phyloP scores from a whole-genome alignment of 495 filamentous ascomycete genomes.

The Neurospora terricola region DNA sequence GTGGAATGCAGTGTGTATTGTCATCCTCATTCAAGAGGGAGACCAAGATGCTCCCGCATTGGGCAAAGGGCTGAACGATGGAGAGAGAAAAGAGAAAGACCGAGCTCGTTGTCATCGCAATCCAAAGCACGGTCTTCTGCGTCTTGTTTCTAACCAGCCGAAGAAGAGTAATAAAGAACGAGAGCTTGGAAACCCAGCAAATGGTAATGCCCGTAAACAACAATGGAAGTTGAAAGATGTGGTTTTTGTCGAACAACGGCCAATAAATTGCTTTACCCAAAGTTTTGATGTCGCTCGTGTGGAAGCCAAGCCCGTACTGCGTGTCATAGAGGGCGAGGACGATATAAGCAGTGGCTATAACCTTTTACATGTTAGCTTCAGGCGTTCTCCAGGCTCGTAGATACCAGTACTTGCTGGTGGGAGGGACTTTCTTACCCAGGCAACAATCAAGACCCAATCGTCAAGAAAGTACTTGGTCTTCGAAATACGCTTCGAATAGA shows the following conservation, averaged over 20 bases:
- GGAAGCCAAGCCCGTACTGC: background rate
- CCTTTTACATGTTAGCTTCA: background rate
- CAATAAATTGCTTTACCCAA: background rate
- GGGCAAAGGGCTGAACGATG: background rate
- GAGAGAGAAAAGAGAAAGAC: background rate
- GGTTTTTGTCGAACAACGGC: background rate
- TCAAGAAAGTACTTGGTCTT: background rate
- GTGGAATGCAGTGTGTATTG: background rate
- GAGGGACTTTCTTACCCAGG: background rate
- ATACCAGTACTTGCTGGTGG: background rate
- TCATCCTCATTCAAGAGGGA: background rate
- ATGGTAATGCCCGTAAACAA: background rate
- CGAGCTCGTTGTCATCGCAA: background rate
- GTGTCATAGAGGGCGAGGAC: background rate
- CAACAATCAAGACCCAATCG: background rate
- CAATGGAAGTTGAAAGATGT: background rate
- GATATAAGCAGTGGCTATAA: background rate
- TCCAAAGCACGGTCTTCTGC: background rate
- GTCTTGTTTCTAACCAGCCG: background rate
- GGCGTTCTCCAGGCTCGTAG: background rate
- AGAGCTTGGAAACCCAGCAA: background rate
- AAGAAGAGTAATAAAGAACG: background rate
- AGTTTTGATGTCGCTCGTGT: background rate
- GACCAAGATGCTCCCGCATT: background rate
- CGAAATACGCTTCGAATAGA: background rate